Evolutionary conservation across 345 rosid species (phyloP).

Genomic region (Orychophragmus violaceus): DNA sequence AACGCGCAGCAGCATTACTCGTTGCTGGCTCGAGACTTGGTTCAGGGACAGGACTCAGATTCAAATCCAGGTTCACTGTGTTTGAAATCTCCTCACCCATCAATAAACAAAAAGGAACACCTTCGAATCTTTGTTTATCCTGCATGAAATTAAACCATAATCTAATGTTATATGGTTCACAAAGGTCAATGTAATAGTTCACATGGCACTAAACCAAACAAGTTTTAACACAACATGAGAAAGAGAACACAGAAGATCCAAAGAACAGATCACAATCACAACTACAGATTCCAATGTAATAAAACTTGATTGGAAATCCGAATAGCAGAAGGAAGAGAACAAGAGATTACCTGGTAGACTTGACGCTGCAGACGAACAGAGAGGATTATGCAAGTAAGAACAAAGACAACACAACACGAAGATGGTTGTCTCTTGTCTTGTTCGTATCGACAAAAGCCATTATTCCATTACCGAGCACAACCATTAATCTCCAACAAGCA

Average conservation of each 20-base stretch:
- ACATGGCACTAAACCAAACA: background rate
- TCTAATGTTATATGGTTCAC: background rate
- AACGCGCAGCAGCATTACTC: constrained; percentile 29
- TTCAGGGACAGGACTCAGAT: constrained; percentile 74
- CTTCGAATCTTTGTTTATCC: background rate
- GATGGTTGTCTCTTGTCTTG: background rate
- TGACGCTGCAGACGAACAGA: background rate
- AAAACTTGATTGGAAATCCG: background rate
- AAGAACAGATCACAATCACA: no score
- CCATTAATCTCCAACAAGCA: background rate
- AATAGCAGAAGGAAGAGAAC: background rate
- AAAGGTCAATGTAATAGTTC: background rate
- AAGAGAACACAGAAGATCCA: background rate
- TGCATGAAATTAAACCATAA: constrained; percentile 7
- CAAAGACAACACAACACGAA: background rate
- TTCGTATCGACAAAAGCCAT: background rate
- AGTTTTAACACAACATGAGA: background rate
- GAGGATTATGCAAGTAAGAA: background rate
- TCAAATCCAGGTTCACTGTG: constrained; percentile 88
- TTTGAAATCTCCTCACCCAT: constrained; percentile 66
- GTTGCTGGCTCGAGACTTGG: constrained; percentile 24
- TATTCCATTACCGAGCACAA: background rate
- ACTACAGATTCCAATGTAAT: background rate
- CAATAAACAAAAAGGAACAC: background rate
- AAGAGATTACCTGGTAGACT: background rate